Percentiles rank a stretch among this genome's conserved stretches.
phyloP scores from a whole-genome alignment of 2,329 filamentous ascomycete genomes.

The Gnomoniopsis sp. region DNA sequence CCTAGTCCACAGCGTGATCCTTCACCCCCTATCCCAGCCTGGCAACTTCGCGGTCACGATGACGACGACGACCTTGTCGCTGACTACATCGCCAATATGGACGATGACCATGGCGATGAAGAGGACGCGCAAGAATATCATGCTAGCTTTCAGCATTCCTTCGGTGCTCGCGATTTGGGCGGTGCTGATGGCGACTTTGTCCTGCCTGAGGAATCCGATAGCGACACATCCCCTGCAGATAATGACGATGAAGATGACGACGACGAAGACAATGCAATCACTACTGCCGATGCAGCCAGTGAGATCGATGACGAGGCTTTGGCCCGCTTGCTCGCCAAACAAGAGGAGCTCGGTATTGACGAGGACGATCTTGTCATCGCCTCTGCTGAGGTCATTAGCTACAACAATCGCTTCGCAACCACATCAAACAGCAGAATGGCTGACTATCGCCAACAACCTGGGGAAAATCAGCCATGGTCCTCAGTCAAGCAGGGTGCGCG shows the following conservation, averaged over 20 bases:
- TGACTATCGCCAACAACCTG: background rate
- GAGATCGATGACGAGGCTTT: constrained; percentile 58
- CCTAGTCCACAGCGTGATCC: background rate
- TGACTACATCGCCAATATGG: constrained; percentile 71
- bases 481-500: background rate
- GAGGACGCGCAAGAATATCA: constrained; percentile 24
- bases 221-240: constrained; percentile 34
- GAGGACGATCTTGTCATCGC: constrained; percentile 57
- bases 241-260: constrained; percentile 29
- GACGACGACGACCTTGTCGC: constrained; percentile 54
- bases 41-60: constrained; percentile 20
- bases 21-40: background rate
- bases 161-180: constrained; percentile 38
- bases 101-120: constrained; percentile 27
- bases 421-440: constrained; percentile 5
- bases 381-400: constrained; percentile 28
- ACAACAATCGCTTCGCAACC: background rate
- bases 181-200: constrained; percentile 39
- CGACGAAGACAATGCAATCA: constrained; percentile 24
- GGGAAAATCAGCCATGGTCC: background rate
- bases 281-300: constrained; percentile 34
- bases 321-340: constrained; percentile 57
- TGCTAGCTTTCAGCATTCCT: constrained; percentile 20
- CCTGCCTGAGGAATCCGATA: constrained; percentile 36
- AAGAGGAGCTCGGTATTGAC: constrained; percentile 61